These are phyloP conservation scores for Pythium guiyangense DNA, from an alignment of 352 stramenopile genomes.

Conservation along the genomic window DNA sequence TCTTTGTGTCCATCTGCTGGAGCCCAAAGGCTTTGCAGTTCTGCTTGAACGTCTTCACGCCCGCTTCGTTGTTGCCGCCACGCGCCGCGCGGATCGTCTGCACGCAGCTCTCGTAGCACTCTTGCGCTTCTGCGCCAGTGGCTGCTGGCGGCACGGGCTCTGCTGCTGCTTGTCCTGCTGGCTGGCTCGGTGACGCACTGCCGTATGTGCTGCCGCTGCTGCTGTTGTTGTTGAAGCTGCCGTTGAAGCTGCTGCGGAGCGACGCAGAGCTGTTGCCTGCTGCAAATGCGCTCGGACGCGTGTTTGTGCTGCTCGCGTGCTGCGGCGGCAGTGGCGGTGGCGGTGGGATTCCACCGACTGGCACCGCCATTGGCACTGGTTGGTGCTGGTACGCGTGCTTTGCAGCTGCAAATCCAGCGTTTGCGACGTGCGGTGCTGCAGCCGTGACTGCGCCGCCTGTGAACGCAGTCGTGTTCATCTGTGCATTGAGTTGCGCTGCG, in stretches of 20 bases:
- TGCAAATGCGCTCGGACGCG: constrained; percentile 12
- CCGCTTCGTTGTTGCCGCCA: constrained; percentile 47
- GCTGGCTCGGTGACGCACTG: constrained; percentile 3
- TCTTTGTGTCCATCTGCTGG: constrained; percentile 46
- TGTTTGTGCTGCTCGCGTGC: constrained; percentile 2
- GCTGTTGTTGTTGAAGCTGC: constrained; percentile 9
- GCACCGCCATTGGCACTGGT: constrained; percentile 12
- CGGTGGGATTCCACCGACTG: constrained; percentile 3
- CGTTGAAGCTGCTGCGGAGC: constrained; percentile 18
- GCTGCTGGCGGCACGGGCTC: constrained; percentile 43
- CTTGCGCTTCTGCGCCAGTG: constrained; percentile 43
- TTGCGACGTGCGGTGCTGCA: constrained; percentile 7
- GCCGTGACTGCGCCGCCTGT: constrained; percentile 1
- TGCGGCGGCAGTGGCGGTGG: neutral
- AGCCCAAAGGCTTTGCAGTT: constrained; percentile 56
- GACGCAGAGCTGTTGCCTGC: constrained; percentile 6
- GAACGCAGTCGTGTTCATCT: constrained; percentile 13
- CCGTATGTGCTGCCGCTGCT: constrained; percentile 8
- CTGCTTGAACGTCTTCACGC: constrained; percentile 58
- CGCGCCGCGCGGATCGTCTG: constrained; percentile 42
- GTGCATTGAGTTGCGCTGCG: constrained; percentile 9
- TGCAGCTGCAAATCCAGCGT: constrained; percentile 2
- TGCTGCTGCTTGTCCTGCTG: constrained; percentile 11
- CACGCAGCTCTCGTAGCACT: constrained; percentile 53
- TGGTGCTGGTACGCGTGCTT: constrained; percentile 2